These are phyloP conservation scores for Saccharomyces hybrid DNA, from an alignment of 1,139 yeast genomes.

Conservation along the genomic window DNA sequence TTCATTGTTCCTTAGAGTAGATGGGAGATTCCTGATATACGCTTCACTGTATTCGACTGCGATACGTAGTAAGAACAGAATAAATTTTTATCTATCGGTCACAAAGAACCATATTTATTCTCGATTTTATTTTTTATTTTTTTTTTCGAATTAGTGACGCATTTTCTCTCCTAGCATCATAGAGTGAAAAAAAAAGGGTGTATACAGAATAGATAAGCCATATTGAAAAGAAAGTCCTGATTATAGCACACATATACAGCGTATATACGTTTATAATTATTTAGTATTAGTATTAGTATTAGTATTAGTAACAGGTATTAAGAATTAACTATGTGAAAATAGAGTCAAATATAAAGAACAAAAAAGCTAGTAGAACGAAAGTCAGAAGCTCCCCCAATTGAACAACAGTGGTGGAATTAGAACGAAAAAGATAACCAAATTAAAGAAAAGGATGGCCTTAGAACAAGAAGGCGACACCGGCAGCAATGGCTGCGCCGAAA, in stretches of 20 bases:
- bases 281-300: neutral
- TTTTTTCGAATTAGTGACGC: neutral
- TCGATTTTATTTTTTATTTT: neutral
- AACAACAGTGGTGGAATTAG: neutral
- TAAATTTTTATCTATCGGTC: neutral
- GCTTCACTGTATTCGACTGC: neutral
- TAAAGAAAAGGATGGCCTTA: conserved; percentile 31
- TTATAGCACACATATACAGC: neutral
- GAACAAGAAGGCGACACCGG: conserved; percentile 62
- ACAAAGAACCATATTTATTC: neutral
- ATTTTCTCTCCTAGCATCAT: neutral
- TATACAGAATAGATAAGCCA: neutral
- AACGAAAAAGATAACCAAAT: neutral
- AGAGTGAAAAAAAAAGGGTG: neutral
- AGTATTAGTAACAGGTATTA: neutral
- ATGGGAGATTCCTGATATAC: neutral
- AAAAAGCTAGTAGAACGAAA: neutral
- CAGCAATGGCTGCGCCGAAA: conserved; percentile 69
- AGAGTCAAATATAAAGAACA: neutral
- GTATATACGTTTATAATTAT: neutral
- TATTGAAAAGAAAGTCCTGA: neutral
- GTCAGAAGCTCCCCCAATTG: neutral
- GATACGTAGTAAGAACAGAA: neutral
- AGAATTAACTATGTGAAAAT: neutral
- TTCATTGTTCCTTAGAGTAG: neutral